Evolutionary conservation across 768 basidiomycete genomes (phyloP).

Genomic region (Tricholoma bakamatsutake): DNA sequence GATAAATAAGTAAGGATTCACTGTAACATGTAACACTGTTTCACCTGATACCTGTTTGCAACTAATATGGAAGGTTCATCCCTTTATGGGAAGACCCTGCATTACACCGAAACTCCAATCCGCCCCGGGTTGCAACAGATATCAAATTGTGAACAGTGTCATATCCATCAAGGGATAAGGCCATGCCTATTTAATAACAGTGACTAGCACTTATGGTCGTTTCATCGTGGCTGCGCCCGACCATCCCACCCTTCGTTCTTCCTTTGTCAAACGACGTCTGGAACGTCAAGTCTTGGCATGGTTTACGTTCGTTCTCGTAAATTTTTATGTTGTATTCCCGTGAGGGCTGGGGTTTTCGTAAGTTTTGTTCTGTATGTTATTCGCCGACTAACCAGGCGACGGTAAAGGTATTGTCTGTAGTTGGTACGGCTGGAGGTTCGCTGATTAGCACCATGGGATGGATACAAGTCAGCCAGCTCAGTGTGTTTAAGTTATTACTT

Average conservation of each 20-base stretch:
- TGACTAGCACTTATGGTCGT: background rate
- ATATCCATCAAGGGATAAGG: background rate
- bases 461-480: conserved; percentile 36
- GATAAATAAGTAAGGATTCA: too few relatives aligned
- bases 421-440: conserved; percentile 37
- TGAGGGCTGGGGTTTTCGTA: conserved; percentile 58
- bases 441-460: conserved; percentile 41
- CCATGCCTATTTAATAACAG: background rate
- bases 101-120: background rate
- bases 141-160: background rate
- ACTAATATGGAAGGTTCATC: background rate
- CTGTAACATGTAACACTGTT: too few relatives aligned
- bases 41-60: too few relatives aligned
- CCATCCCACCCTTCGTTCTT: conserved; percentile 16
- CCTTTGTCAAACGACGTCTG: conserved; percentile 9
- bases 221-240: conserved; percentile 35
- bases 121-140: background rate
- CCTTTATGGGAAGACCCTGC: background rate
- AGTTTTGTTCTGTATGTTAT: conserved; percentile 9
- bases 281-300: conserved; percentile 30
- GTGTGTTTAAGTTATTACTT: conserved; percentile 26
- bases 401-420: conserved; percentile 35
- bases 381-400: conserved; percentile 9
- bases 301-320: conserved; percentile 45
- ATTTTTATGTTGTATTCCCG: conserved; percentile 64